Evolutionary conservation across 306 rosid species (phyloP).

Genomic region (Rosa chinensis): DNA sequence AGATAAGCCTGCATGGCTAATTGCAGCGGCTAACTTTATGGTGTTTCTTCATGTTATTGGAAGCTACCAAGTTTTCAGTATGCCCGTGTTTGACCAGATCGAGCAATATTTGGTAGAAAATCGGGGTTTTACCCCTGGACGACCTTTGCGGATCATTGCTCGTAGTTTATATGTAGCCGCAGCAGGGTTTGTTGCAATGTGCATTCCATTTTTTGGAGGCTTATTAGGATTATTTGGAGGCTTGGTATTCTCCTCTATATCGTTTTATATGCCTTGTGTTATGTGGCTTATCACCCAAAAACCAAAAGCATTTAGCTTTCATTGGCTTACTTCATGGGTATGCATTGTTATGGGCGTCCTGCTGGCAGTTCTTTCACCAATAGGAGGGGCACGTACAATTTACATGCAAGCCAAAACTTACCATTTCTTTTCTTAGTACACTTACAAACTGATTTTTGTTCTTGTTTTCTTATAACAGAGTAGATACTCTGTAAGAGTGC

Average conservation of each 20-base stretch:
- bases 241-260: conserved; percentile 59
- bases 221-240: conserved; percentile 75
- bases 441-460: neutral
- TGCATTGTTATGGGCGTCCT: conserved; percentile 14
- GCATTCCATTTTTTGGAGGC: conserved; percentile 77
- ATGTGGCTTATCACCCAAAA: conserved; percentile 46
- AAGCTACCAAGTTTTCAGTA: conserved; percentile 70
- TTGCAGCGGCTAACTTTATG: conserved; percentile 58
- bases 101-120: conserved; percentile 47
- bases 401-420: conserved; percentile 40
- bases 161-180: conserved; percentile 51
- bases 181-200: conserved; percentile 46
- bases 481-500: neutral
- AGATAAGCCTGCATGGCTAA: conserved; percentile 47
- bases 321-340: conserved; percentile 52
- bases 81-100: conserved; percentile 63
- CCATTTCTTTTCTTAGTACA: conserved; percentile 41
- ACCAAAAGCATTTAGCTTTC: conserved; percentile 43
- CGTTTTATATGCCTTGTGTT: conserved; percentile 54
- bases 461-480: neutral
- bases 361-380: conserved; percentile 47
- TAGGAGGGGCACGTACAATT: conserved; percentile 63
- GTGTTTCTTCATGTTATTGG: conserved; percentile 71
- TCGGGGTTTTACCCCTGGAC: conserved; percentile 30
- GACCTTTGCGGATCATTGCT: conserved; percentile 29